Evolutionary conservation across 2,329 filamentous ascomycete species (phyloP), one percentile per base, ranked within the genome.

Genomic region (Cryphonectria parasitica): DNA sequence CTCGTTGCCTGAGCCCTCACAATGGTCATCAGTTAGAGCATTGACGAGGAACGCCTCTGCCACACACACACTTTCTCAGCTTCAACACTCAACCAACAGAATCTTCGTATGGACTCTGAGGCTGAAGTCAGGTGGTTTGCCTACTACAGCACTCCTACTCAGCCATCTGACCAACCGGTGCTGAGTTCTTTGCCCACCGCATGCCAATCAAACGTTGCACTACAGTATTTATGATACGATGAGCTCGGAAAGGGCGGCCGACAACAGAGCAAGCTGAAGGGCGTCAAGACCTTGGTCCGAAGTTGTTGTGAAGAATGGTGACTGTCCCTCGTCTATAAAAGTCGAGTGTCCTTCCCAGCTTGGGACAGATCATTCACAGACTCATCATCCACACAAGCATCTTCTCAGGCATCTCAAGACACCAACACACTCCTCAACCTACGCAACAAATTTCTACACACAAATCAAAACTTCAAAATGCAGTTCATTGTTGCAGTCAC

Each of bases 401-500:
- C 69, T 64, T 39, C 22, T 1, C 49, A 62, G 25, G 5, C 31
- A 62, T 31, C 56, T 41, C 28, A 67, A 45, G 15, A 19, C 22
- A 22, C 45, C 41, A 31, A 25, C 25, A 54, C 34, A n/a, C 10
- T 25, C 56, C 41, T 25, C 56, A n/a, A 15, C 36, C 41, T n/a
- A 34, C 65, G 52, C 49, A 63, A 11, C 25, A 58, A 15, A 52
- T 8, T n/a, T 10, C 43, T 36, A 19, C 8, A 60, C 15, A 45
- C 19, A 43, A 58, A 63, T 19, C 28, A 54, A 11, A 22, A 10
- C 49, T 19, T 11, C 70, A 72, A 69, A 64, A 70, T 71, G 69
- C 71, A 73, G 63, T 71, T 70, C 73, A 66, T 31, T 64, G 56
- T 54, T 54, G 66, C 68, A 34, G 45, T 63, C 43, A 66, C 73